Conservation (phyloP, 306 rosid species). For the Clitoria ternatea region DNA sequence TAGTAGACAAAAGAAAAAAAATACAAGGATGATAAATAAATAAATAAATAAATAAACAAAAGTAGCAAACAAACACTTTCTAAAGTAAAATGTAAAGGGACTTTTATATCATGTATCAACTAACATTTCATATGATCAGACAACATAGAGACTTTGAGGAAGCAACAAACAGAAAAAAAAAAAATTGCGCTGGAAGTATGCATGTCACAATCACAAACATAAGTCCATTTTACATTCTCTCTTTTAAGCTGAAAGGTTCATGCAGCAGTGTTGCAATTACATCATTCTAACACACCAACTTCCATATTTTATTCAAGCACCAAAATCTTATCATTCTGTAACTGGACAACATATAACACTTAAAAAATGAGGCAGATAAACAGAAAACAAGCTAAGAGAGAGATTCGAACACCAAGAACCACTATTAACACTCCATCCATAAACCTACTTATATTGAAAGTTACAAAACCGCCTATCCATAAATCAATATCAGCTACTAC, state of each 20-base stretch:
- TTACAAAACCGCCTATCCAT: background rate
- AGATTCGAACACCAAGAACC: background rate
- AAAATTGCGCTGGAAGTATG: slow-evolving; percentile 19
- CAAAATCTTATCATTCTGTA: background rate
- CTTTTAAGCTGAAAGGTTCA: slow-evolving; percentile 7
- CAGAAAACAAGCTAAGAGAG: background rate
- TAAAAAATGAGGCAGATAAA: background rate
- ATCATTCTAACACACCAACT: background rate
- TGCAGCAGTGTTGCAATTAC: background rate
- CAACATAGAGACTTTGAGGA: slow-evolving; percentile 36
- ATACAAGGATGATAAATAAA: no score
- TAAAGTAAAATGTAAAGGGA: background rate
- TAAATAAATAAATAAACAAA: slow-evolving; percentile 13
- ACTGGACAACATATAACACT: background rate
- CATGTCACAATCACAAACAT: slow-evolving; percentile 19
- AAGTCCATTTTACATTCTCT: no score
- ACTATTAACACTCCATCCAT: background rate
- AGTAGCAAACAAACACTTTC: slow-evolving; percentile 6
- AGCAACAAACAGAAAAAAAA: background rate
- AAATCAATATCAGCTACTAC: background rate
- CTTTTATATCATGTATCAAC: background rate
- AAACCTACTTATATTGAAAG: no score
- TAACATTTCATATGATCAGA: background rate
- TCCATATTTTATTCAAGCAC: slow-evolving; percentile 6
- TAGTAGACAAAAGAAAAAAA: slow-evolving; percentile 4